phyloP scores from a whole-genome alignment of 2,329 filamentous ascomycete species.

The Talaromyces atroroseus region DNA sequence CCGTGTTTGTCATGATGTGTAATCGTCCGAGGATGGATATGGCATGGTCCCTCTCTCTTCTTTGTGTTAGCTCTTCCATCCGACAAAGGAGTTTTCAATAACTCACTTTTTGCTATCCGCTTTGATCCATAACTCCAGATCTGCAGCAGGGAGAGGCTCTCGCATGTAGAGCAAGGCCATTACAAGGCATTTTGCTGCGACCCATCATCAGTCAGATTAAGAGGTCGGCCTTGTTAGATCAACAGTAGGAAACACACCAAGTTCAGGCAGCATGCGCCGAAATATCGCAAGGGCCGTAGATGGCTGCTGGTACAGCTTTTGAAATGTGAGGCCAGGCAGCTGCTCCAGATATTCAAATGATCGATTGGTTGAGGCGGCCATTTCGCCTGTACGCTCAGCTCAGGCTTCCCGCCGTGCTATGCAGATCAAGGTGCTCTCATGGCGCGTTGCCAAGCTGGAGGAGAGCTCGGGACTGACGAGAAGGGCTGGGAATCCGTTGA shows the following conservation, averaged over 20 bases:
- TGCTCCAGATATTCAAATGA: conserved; percentile 88
- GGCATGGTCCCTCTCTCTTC: conserved; percentile 74
- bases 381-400: conserved; percentile 31
- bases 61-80: background rate
- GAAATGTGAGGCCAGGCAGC: conserved; percentile 82
- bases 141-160: conserved; percentile 67
- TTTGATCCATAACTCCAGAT: conserved; percentile 82
- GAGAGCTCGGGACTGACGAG: background rate
- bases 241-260: conserved; percentile 54
- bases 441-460: conserved; percentile 14
- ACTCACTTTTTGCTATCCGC: conserved; percentile 55
- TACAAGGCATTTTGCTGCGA: conserved; percentile 81
- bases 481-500: background rate
- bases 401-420: conserved; percentile 17
- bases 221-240: background rate
- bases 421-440: conserved; percentile 25
- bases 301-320: conserved; percentile 89
- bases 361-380: conserved; percentile 54
- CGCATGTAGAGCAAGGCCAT: conserved; percentile 94
- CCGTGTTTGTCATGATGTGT: conserved; percentile 72
- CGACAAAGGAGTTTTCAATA: background rate
- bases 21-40: conserved; percentile 74
- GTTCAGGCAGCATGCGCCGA: conserved; percentile 88
- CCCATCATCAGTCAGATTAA: background rate
- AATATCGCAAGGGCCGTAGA: conserved; percentile 94